phyloP scores from a whole-genome alignment of 1,139 yeast genomes.

The Yamadazyma buinensis region DNA sequence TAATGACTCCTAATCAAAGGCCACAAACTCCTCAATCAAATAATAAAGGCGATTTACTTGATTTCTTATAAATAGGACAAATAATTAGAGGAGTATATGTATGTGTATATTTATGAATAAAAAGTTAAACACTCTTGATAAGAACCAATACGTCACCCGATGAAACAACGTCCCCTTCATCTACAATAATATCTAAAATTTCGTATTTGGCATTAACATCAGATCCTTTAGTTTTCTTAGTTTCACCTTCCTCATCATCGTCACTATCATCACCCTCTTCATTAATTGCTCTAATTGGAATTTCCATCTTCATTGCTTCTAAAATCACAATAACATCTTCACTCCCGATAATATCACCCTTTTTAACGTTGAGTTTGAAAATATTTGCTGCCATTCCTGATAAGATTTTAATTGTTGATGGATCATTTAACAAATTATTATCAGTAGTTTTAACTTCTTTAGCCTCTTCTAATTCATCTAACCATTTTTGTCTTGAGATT shows the following conservation, averaged over 20 bases:
- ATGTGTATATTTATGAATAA: too few relatives aligned
- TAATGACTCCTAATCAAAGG: slow-evolving; percentile 11
- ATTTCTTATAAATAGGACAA: too few relatives aligned
- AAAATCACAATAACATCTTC: slow-evolving; percentile 33
- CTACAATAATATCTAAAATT: slow-evolving; percentile 22
- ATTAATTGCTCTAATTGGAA: slow-evolving; percentile 21
- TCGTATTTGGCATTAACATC: slow-evolving; percentile 8
- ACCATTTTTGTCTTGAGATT: slow-evolving; percentile 21
- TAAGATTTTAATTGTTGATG: slow-evolving; percentile 19
- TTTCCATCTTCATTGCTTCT: slow-evolving; percentile 47
- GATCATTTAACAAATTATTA: slow-evolving; percentile 19
- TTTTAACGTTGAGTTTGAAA: slow-evolving; percentile 15
- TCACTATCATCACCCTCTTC: slow-evolving; percentile 11
- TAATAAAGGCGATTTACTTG: too few relatives aligned
- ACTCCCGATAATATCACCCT: slow-evolving; percentile 25
- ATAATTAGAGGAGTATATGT: too few relatives aligned
- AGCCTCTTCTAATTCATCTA: slow-evolving; percentile 19
- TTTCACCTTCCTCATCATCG: slow-evolving; percentile 6
- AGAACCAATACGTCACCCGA: slow-evolving; percentile 22
- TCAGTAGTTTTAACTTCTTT: slow-evolving; percentile 18
- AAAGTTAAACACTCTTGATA: slow-evolving; percentile 9
- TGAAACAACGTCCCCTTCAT: slow-evolving; percentile 29
- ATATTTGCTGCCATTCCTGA: slow-evolving; percentile 16
- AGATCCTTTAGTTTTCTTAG: not conserved
- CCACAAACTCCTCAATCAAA: slow-evolving; percentile 1